Percentiles rank a stretch among this genome's conserved stretches.
These are phyloP conservation scores for Aegilops umbellulata DNA, from an alignment of 176 grass and related monocot genomes.

Conservation along the genomic window DNA sequence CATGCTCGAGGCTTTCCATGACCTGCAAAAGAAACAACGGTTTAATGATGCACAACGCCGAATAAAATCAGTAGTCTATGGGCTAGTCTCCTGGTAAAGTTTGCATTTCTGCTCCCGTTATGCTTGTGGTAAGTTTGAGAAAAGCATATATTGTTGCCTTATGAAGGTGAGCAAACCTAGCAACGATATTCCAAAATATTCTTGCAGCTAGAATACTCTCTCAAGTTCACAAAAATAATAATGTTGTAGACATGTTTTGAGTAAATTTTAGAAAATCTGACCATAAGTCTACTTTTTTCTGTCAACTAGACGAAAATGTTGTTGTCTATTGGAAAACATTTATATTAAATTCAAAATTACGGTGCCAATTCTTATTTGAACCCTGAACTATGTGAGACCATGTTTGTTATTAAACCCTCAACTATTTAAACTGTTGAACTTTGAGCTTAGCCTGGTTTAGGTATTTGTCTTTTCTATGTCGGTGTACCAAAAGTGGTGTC, in stretches of 20 bases:
- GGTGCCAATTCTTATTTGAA: background rate
- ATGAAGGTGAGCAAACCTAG: background rate
- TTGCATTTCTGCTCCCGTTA: background rate
- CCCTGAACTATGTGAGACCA: background rate
- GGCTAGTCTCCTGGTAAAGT: background rate
- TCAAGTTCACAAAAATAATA: background rate
- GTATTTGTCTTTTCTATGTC: background rate
- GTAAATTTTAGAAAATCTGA: background rate
- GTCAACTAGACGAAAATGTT: background rate
- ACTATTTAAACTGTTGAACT: background rate
- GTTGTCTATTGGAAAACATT: background rate
- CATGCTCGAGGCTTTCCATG: constrained; percentile 55
- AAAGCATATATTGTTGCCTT: background rate
- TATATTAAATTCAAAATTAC: background rate
- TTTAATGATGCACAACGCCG: background rate
- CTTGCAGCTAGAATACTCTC: background rate
- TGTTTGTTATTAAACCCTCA: background rate
- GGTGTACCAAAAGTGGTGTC: background rate
- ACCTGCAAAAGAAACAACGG: background rate
- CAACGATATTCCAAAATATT: background rate
- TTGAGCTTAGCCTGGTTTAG: background rate
- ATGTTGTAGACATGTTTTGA: background rate
- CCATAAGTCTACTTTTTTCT: background rate
- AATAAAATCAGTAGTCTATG: background rate
- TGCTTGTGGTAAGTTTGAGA: background rate